Evolutionary conservation across 768 basidiomycete species (phyloP), one percentile per base, ranked within the genome.

Genomic region (Paxillus rubicundulus): DNA sequence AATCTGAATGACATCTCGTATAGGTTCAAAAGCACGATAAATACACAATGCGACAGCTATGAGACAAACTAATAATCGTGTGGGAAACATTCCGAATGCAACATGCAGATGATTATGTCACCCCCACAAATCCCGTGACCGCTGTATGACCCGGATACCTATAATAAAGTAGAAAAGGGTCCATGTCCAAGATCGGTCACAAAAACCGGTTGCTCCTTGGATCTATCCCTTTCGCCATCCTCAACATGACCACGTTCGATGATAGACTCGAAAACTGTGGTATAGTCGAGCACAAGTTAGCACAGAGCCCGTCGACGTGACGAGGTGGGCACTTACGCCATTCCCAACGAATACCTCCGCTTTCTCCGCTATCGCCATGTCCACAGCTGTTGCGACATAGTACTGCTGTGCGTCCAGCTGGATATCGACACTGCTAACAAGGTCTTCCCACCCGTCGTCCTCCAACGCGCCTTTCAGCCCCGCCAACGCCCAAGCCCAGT

Each of bases 321-420:
- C 28, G 13, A 46, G 30, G n/a, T 49, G 46, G 45, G 14, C 3
- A 74, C 80, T 60, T 44, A 83, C 81, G 50, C 82, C 82, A 57
- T 84, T 85, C 0, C 82, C 83, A 7, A 84, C 67, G 60, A 83
- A 84, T 38, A 82, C 78, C 58, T 84, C 79, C 1, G 81, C 81
- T 44, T 71, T 68, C 60, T 79, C 74, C 1, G 79, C 83, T 21
- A 85, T 74, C 10, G 75, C 79, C 82, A 85, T 84, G 61, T 84
- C 82, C 34, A 83, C 74, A 1, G 80, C 81, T 62, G 76, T 77
- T 21, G 68, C 70, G 3, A 83, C 78, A 13, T 78, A 65, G 13
- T 58, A 64, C 60, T 84, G 81, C 44, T 74, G 76, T 33, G 67
- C 53, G 51, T 76, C 78, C 21, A 84, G 62, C 39, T 54, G 55